Conservation (phyloP, 2,329 filamentous ascomycete species). For the Drechmeria coniospora region DNA sequence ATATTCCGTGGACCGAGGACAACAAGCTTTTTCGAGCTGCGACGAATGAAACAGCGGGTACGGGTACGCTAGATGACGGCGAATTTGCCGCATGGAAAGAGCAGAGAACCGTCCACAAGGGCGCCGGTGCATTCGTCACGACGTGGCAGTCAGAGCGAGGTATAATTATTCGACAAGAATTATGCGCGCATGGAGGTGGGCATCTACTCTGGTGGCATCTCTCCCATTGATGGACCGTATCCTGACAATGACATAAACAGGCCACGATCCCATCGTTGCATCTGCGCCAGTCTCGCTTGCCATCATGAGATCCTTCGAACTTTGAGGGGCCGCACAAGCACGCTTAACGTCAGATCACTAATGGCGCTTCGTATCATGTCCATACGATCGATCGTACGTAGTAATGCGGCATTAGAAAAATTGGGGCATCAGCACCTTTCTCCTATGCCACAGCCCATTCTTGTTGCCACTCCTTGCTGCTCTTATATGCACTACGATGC, state of each 20-base stretch:
- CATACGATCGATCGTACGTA: too few species aligned
- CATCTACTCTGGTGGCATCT: constrained; percentile 2
- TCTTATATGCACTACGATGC: too few species aligned
- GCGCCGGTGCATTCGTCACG: constrained; percentile 31
- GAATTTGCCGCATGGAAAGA: constrained; percentile 30
- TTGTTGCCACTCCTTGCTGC: too few species aligned
- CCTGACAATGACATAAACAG: constrained; percentile 21
- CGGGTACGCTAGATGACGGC: constrained; percentile 18
- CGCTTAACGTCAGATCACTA: too few species aligned
- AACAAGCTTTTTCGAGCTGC: constrained; percentile 47
- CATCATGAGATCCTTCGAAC: constrained; percentile 48
- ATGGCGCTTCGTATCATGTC: too few species aligned
- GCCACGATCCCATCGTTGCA: constrained; percentile 55
- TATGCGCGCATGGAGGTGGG: constrained; percentile 40
- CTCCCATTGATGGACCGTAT: neutral
- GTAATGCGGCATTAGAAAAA: too few species aligned
- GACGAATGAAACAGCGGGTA: constrained; percentile 31
- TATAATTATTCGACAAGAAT: constrained; percentile 36
- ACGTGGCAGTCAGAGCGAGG: constrained; percentile 27
- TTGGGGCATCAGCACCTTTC: too few species aligned
- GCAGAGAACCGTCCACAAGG: constrained; percentile 25
- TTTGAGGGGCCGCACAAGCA: constrained; percentile 17
- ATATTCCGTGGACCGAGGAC: constrained; percentile 64
- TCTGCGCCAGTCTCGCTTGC: constrained; percentile 49
- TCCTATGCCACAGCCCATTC: too few species aligned